Evolutionary conservation across 2,329 filamentous ascomycete genomes (phyloP), one percentile per base, ranked within the genome.

Genomic region (Periconia sp.): DNA sequence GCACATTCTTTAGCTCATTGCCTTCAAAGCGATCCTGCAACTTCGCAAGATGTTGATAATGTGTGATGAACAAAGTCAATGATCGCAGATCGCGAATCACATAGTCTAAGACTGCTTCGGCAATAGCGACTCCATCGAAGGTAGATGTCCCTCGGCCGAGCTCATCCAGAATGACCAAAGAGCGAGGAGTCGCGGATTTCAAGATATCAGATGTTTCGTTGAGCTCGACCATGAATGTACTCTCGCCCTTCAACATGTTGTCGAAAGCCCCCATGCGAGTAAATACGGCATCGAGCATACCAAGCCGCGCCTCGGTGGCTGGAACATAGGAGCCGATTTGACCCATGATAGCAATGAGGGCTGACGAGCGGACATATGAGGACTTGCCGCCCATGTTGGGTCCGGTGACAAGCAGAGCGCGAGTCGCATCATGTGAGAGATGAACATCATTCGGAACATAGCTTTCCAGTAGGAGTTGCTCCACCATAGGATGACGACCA

Each of bases 381-480:
- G 90, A 96, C 67, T 99, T 99, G 43, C 94, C 94, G 60, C 94
- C 94, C 94, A 99, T 99, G 74, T 99, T 99, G 21, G 94, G 94
- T 0, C 94, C 94, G 0, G 94, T 99, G 59, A 99, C 86, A 42
- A 97, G 85, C 56, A 96, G 82, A 2, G 90, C 89, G 5, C 88
- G 80, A 3, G 84, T 68, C 2, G 43, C 40, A 16, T 55, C 43
- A 21, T 62, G 80, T n/a, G 83, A 79, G 33, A 97, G 81, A 2
- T 81, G 74, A 9, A 90, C 87, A 59, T 87, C 83, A 71, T 99
- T 99, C 33, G 94, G 92, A 44, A 99, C 95, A 71, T 97, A 99
- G 37, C 84, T 80, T 55, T 88, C 84, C 4, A 92, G 80, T 5
- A 97, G 81, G 9, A 92, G 83, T 63, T 95, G 91, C 68, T 99